A percentile compares a stretch with the other conserved stretches of the same genome.
phyloP scores from a whole-genome alignment of 345 rosid genomes.

The Populus davidiana region DNA sequence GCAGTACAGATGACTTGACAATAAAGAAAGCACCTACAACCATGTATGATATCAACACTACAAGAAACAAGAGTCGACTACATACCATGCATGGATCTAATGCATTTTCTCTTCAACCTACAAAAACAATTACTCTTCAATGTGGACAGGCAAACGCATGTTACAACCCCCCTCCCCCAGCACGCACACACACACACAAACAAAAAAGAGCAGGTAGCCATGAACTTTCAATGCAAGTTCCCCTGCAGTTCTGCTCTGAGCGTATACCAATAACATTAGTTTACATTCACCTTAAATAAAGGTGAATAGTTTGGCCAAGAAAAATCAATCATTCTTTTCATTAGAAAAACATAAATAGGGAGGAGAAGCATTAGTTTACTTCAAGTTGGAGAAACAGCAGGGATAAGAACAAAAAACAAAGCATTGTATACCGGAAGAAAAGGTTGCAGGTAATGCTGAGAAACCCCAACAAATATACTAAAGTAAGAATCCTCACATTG shows the following conservation, averaged over 20 bases:
- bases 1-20: neutral
- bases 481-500: slow-evolving; percentile 65
- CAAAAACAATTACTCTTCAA: neutral
- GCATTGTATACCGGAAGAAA: neutral
- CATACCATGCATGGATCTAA: neutral
- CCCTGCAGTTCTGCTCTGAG: neutral
- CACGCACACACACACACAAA: neutral
- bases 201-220: neutral
- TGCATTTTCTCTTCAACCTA: neutral
- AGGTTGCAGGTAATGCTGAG: neutral
- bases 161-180: too few relatives aligned
- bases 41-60: neutral
- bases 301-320: neutral
- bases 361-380: neutral
- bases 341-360: neutral
- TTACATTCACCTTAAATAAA: neutral
- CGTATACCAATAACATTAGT: neutral
- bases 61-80: neutral
- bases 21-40: slow-evolving; percentile 1
- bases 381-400: neutral
- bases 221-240: neutral
- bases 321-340: neutral
- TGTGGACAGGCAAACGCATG: neutral
- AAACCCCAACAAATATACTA: neutral
- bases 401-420: neutral